These are phyloP conservation scores for Coemansia sp. DNA, from an alignment of 192 early-diverging fungal species.

Conservation along the genomic window DNA sequence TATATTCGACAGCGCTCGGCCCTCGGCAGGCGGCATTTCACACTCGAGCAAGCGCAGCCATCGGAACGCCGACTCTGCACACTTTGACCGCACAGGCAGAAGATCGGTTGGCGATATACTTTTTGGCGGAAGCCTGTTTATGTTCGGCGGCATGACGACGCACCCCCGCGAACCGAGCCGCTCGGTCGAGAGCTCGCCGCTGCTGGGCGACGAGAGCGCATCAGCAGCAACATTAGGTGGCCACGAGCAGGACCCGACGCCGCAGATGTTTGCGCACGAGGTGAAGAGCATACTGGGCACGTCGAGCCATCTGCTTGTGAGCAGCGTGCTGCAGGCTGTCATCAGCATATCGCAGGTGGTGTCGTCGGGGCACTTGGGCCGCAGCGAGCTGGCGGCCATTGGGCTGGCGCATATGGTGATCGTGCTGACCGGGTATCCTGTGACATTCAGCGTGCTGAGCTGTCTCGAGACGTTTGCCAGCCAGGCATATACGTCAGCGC, in stretches of 20 bases:
- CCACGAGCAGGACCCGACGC: slow-evolving; percentile 16
- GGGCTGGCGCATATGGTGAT: slow-evolving; percentile 75
- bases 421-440: slow-evolving; percentile 68
- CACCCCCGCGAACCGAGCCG: neutral
- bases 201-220: slow-evolving; percentile 14
- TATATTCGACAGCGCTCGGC: slow-evolving; percentile 45
- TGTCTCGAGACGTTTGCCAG: slow-evolving; percentile 77
- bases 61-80: neutral
- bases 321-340: slow-evolving; percentile 63
- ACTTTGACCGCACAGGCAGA: slow-evolving; percentile 4
- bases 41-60: slow-evolving; percentile 1
- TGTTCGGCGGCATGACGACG: slow-evolving; percentile 7
- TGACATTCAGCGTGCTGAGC: slow-evolving; percentile 68
- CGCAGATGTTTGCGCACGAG: slow-evolving; percentile 18
- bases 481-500: slow-evolving; percentile 61
- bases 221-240: slow-evolving; percentile 9
- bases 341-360: slow-evolving; percentile 67
- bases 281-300: slow-evolving; percentile 13
- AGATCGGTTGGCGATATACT: slow-evolving; percentile 9
- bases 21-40: slow-evolving; percentile 7
- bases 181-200: slow-evolving; percentile 12
- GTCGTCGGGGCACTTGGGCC: slow-evolving; percentile 64
- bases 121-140: slow-evolving; percentile 7
- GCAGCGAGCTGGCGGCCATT: slow-evolving; percentile 65
- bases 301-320: slow-evolving; percentile 57